These are phyloP conservation scores for Plantago ovata DNA, from an alignment of 257 asterid species.

Conservation along the genomic window DNA sequence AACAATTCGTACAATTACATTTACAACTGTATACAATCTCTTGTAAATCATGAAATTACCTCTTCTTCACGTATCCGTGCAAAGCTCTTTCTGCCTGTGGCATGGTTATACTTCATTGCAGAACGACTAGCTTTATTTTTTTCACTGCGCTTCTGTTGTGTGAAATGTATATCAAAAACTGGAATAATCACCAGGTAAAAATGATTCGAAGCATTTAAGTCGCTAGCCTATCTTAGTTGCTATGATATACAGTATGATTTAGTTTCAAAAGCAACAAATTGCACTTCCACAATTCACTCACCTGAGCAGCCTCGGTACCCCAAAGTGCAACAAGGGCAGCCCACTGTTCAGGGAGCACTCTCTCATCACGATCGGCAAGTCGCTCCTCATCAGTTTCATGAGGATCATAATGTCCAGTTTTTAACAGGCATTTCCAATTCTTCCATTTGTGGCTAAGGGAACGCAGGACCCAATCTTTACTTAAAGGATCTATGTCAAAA, in stretches of 20 bases:
- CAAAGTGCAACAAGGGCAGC: constrained; percentile 33
- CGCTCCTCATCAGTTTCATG: constrained; percentile 36
- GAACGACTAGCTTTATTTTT: constrained; percentile 33
- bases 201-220: constrained; percentile 1
- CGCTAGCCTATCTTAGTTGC: background rate
- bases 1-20: background rate
- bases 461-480: constrained; percentile 30
- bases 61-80: constrained; percentile 43
- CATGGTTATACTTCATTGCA: constrained; percentile 26
- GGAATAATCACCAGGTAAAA: background rate
- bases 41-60: constrained; percentile 19
- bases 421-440: constrained; percentile 33
- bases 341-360: constrained; percentile 50
- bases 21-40: background rate
- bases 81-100: constrained; percentile 36
- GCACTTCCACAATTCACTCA: constrained; percentile 9
- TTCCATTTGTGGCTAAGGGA: constrained; percentile 34
- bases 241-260: background rate
- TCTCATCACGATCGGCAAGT: constrained; percentile 38
- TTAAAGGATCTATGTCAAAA: constrained; percentile 29
- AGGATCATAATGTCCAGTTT: constrained; percentile 26
- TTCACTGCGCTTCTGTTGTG: constrained; percentile 32
- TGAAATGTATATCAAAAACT: background rate
- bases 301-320: constrained; percentile 36
- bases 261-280: constrained; percentile 1